These are phyloP conservation scores for Cystofilobasidium capitatum DNA, from an alignment of 768 basidiomycete genomes.

Conservation along the genomic window DNA sequence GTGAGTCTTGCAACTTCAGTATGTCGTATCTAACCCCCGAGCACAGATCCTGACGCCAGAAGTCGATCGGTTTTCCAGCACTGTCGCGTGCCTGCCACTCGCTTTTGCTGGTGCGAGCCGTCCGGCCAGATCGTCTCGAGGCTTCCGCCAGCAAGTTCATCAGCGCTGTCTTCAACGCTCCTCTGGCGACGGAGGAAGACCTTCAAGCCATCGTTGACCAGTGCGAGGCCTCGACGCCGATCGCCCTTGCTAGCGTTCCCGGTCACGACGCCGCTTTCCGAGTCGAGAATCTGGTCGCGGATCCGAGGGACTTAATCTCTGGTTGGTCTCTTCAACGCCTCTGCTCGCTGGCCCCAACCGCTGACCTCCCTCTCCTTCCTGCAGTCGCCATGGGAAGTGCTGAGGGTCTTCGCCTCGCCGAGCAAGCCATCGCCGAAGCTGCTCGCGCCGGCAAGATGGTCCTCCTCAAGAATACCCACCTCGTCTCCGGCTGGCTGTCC, in stretches of 20 bases:
- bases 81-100: conserved; percentile 18
- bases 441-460: conserved; percentile 94
- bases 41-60: neutral
- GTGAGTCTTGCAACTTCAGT: neutral
- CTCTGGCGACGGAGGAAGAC: conserved; percentile 71
- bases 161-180: conserved; percentile 62
- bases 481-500: conserved; percentile 89
- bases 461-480: conserved; percentile 90
- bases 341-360: neutral
- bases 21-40: neutral
- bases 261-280: conserved; percentile 98
- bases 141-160: conserved; percentile 73
- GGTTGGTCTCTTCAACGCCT: neutral
- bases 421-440: conserved; percentile 87
- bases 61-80: neutral
- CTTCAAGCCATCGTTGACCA: conserved; percentile 65
- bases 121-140: conserved; percentile 83
- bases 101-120: conserved; percentile 72
- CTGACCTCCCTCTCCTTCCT: neutral
- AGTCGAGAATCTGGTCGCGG: conserved; percentile 72
- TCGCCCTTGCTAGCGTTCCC: conserved; percentile 83
- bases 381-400: conserved; percentile 92
- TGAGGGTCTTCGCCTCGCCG: conserved; percentile 91
- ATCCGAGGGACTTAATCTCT: conserved; percentile 13
- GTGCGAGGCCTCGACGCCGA: conserved; percentile 65